phyloP scores from a whole-genome alignment of 2,329 filamentous ascomycete species.

The Fusarium pininemorale region DNA sequence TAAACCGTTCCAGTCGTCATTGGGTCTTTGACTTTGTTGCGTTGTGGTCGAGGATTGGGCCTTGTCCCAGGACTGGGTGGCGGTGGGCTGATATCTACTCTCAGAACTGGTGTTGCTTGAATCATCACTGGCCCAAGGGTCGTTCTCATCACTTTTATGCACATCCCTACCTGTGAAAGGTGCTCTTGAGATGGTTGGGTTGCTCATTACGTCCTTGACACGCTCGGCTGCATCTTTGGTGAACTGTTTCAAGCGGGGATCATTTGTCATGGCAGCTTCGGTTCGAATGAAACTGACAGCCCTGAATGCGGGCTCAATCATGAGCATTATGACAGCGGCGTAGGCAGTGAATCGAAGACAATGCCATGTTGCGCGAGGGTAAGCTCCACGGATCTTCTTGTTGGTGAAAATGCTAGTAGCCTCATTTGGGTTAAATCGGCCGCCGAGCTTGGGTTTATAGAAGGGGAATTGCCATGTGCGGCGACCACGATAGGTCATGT shows the following conservation, averaged over 20 bases:
- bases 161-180: constrained; percentile 14
- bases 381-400: constrained; percentile 39
- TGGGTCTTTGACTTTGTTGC: constrained; percentile 17
- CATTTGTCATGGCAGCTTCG: constrained; percentile 35
- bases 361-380: constrained; percentile 40
- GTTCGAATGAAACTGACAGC: constrained; percentile 37
- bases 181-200: constrained; percentile 1
- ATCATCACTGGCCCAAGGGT: constrained; percentile 10
- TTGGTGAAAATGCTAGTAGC: constrained; percentile 41
- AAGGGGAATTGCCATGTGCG: constrained; percentile 44
- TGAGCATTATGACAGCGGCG: constrained; percentile 37
- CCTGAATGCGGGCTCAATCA: constrained; percentile 41
- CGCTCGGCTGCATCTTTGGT: constrained; percentile 37
- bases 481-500: constrained; percentile 43
- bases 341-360: constrained; percentile 41
- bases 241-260: constrained; percentile 35
- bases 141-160: constrained; percentile 5
- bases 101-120: background rate
- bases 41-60: background rate
- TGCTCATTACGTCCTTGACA: constrained; percentile 38
- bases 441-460: constrained; percentile 40
- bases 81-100: background rate
- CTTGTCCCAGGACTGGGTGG: constrained; percentile 14
- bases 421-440: constrained; percentile 42
- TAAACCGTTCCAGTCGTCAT: constrained; percentile 40